A percentile compares a stretch with the other conserved stretches of the same genome.
phyloP scores from a whole-genome alignment of 2,329 filamentous ascomycete genomes.

The Curvularia hawaiiensis region DNA sequence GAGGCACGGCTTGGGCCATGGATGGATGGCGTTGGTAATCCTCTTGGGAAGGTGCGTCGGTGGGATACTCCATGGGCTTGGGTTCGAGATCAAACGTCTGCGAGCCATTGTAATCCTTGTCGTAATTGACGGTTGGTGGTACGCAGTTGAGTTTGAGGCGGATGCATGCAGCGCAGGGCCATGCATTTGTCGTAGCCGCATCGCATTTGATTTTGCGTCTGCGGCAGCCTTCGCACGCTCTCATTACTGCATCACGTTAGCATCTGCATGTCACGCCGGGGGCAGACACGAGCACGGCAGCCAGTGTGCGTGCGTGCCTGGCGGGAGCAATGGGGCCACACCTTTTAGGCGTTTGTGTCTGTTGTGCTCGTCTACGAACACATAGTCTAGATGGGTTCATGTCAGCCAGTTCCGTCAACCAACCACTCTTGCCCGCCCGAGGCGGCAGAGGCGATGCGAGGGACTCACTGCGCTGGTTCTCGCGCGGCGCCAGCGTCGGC shows the following conservation, averaged over 20 bases:
- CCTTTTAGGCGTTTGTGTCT: constrained; percentile 96
- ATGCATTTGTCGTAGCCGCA: constrained; percentile 93
- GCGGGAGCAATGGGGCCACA: constrained; percentile 48
- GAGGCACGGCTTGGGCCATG: constrained; percentile 37
- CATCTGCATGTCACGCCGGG: constrained; percentile 10
- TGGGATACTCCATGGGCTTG: constrained; percentile 47
- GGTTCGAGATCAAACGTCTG: constrained; percentile 51
- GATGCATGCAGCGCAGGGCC: constrained; percentile 94
- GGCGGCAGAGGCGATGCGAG: constrained; percentile 6
- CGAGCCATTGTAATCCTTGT: constrained; percentile 59
- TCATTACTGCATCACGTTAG: constrained; percentile 72
- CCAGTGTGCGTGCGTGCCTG: background rate
- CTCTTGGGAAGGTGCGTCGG: constrained; percentile 47
- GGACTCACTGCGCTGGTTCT: constrained; percentile 81
- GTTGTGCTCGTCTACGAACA: constrained; percentile 98
- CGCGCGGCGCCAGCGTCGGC: constrained; percentile 66
- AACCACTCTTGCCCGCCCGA: background rate
- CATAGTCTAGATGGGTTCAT: constrained; percentile 74
- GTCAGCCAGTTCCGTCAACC: constrained; percentile 28
- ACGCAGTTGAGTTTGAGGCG: constrained; percentile 92
- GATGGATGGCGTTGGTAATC: constrained; percentile 46
- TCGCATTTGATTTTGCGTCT: constrained; percentile 98
- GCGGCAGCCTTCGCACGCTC: constrained; percentile 93
- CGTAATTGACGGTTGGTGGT: constrained; percentile 80
- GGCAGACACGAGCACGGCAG: background rate